Conservation (phyloP, 768 basidiomycete species). For the Leccinellum albellum region DNA sequence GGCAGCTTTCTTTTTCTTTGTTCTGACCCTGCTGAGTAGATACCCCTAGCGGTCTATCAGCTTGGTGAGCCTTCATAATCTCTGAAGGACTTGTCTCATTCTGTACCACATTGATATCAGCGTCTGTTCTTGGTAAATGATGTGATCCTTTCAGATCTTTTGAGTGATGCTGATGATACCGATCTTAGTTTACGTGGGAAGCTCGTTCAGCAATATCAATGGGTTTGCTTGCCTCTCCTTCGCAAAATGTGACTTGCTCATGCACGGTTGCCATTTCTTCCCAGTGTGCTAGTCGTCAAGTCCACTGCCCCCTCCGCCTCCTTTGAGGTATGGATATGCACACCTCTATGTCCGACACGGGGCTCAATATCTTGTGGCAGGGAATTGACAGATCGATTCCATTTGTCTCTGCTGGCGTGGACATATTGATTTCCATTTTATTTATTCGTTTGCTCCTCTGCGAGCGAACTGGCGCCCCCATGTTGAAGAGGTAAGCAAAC, state of each 20-base stretch:
- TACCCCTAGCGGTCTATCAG: background rate
- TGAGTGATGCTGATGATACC: background rate
- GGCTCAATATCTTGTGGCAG: background rate
- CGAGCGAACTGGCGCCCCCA: background rate
- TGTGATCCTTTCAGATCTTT: background rate
- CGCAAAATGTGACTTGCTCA: background rate
- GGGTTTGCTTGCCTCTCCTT: background rate
- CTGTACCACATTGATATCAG: background rate
- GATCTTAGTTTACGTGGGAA: background rate
- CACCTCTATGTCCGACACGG: background rate
- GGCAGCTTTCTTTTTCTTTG: background rate
- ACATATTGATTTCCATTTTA: background rate
- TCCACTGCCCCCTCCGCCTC: background rate
- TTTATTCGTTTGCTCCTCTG: background rate
- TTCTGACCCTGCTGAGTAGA: background rate
- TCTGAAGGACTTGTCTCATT: background rate
- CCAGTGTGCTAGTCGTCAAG: background rate
- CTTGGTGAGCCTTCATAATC: constrained; percentile 1
- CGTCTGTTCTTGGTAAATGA: background rate
- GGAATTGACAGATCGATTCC: background rate
- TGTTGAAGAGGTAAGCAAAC: background rate
- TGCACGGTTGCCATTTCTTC: background rate
- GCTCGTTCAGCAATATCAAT: background rate
- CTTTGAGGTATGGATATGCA: background rate
- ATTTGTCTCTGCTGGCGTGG: background rate